A percentile compares a stretch with the other conserved stretches of the same genome.
Conservation (phyloP, 2,329 filamentous ascomycete species). For the Lachnellula willkommii region DNA sequence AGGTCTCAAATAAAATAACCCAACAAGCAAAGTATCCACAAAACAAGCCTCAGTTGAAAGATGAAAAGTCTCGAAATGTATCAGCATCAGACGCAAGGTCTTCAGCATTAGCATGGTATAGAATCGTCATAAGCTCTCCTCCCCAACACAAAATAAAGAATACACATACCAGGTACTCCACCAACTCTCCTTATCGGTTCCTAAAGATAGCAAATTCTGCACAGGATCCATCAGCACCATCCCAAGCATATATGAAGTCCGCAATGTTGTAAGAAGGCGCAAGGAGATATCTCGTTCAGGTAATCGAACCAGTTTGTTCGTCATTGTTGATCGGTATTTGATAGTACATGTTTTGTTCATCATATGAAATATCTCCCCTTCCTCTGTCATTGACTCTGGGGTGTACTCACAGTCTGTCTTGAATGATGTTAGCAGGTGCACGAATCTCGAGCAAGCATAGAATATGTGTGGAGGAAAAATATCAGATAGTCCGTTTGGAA, state of each 20-base stretch:
- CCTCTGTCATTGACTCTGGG: background rate
- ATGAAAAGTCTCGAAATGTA: slow-evolving; percentile 70
- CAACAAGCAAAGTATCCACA: slow-evolving; percentile 10
- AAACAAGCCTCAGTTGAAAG: slow-evolving; percentile 65
- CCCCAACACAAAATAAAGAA: slow-evolving; percentile 2
- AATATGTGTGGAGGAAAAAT: background rate
- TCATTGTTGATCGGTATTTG: slow-evolving; percentile 39
- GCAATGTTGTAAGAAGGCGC: background rate
- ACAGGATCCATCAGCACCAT: background rate
- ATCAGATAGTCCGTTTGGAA: slow-evolving; percentile 53
- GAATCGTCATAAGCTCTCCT: slow-evolving; percentile 58
- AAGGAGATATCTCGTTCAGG: slow-evolving; percentile 23
- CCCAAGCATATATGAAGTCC: background rate
- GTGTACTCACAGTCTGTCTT: slow-evolving; percentile 1
- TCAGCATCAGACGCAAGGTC: slow-evolving; percentile 51
- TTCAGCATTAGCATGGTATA: slow-evolving; percentile 79
- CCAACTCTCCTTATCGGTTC: background rate
- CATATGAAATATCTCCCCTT: slow-evolving; percentile 22
- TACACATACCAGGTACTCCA: slow-evolving; percentile 1
- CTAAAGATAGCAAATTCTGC: background rate
- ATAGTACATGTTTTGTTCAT: slow-evolving; percentile 42
- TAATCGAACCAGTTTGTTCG: slow-evolving; percentile 36
- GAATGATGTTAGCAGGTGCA: slow-evolving; percentile 12
- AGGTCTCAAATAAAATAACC: background rate
- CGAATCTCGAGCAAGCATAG: background rate